Evolutionary conservation across 2,329 filamentous ascomycete species (phyloP).

Genomic region (Lecanoromycetidae sp.): DNA sequence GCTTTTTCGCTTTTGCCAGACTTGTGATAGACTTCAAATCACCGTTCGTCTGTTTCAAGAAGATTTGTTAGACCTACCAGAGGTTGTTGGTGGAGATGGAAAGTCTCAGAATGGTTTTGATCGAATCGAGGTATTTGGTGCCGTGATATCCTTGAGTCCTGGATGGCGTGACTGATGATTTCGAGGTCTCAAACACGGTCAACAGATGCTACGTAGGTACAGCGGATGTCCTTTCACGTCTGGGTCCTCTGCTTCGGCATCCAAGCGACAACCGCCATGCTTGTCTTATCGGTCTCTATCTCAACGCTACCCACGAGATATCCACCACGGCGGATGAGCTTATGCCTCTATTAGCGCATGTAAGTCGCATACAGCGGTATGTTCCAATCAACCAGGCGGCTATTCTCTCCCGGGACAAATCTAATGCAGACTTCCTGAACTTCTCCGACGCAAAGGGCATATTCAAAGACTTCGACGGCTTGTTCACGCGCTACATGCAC

Average conservation of each 20-base stretch:
- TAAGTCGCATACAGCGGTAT: background rate
- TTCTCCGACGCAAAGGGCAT: background rate
- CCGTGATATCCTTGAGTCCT: background rate
- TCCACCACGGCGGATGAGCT: background rate
- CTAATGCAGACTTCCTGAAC: background rate
- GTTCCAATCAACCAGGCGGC: background rate
- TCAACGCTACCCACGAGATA: background rate
- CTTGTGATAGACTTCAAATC: conserved; percentile 15
- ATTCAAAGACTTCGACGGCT: background rate
- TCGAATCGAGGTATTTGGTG: conserved; percentile 27
- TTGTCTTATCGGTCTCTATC: conserved; percentile 28
- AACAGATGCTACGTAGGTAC: conserved; percentile 28
- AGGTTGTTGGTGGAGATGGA: conserved; percentile 5
- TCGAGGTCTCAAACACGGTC: conserved; percentile 27
- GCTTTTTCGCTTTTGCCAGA: conserved; percentile 24
- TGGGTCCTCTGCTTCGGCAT: conserved; percentile 27
- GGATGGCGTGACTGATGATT: background rate
- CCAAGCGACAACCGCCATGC: conserved; percentile 23
- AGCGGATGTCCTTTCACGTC: conserved; percentile 18
- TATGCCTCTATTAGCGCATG: background rate
- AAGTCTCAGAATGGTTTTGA: conserved; percentile 20
- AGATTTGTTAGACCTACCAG: conserved; percentile 21
- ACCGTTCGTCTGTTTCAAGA: conserved; percentile 16
- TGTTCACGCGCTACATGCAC: background rate
- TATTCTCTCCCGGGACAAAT: background rate